Conservation (phyloP, 192 early-diverging fungal genomes). For the Coemansia asiatica region DNA sequence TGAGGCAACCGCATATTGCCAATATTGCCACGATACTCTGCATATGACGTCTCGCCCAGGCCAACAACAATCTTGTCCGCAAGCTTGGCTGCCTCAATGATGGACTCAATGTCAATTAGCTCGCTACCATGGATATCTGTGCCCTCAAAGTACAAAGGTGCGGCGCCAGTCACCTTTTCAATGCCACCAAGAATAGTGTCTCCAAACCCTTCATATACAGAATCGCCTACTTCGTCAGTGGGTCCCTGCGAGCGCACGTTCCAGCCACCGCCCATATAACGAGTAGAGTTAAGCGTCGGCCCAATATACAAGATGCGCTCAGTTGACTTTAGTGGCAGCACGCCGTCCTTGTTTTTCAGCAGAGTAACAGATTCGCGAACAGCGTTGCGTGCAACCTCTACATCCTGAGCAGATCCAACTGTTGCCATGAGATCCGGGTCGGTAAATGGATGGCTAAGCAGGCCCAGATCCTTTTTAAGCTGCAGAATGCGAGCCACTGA, state of each 20-base stretch:
- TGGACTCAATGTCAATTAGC: slow-evolving; percentile 4
- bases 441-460: slow-evolving; percentile 55
- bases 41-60: slow-evolving; percentile 28
- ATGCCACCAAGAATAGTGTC: slow-evolving; percentile 26
- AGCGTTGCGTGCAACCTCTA: slow-evolving; percentile 46
- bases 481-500: slow-evolving; percentile 61
- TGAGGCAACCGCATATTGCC: slow-evolving; percentile 19
- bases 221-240: slow-evolving; percentile 8
- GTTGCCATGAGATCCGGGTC: slow-evolving; percentile 17
- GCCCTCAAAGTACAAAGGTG: slow-evolving; percentile 19
- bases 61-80: slow-evolving; percentile 49
- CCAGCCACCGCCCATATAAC: slow-evolving; percentile 59
- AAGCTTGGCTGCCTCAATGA: slow-evolving; percentile 21
- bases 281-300: slow-evolving; percentile 59
- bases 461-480: slow-evolving; percentile 66
- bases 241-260: slow-evolving; percentile 56
- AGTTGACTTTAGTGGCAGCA: slow-evolving; percentile 51
- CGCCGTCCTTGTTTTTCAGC: slow-evolving; percentile 55
- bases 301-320: slow-evolving; percentile 60
- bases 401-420: slow-evolving; percentile 56
- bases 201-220: slow-evolving; percentile 28
- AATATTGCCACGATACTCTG: slow-evolving; percentile 10
- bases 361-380: slow-evolving; percentile 61
- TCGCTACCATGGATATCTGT: slow-evolving; percentile 15
- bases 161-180: slow-evolving; percentile 2